Evolutionary conservation across 805 yeast genomes (phyloP).

Genomic region (Ogataea paraovalis): DNA sequence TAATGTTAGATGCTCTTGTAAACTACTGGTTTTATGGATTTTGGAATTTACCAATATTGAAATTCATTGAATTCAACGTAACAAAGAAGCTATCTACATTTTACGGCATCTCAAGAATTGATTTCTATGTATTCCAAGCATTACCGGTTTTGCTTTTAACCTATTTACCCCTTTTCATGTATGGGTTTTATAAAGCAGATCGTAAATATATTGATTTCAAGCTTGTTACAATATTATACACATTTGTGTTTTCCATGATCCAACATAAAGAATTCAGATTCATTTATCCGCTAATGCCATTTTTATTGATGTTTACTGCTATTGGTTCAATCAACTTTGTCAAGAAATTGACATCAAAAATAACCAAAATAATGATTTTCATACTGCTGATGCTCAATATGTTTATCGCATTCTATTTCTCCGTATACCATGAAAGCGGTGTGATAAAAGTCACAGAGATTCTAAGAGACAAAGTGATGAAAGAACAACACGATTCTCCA

Average conservation of each 20-base stretch:
- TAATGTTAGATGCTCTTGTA: constrained; percentile 37
- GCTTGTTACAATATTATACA: constrained; percentile 34
- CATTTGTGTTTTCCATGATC: constrained; percentile 57
- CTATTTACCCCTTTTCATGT: constrained; percentile 56
- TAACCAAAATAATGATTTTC: constrained; percentile 6
- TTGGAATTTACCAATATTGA: constrained; percentile 57
- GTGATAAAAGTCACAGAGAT: constrained; percentile 63
- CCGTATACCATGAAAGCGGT: constrained; percentile 81
- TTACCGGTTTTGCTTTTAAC: constrained; percentile 71
- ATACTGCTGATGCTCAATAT: constrained; percentile 12
- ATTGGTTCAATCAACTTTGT: constrained; percentile 27
- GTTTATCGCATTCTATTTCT: constrained; percentile 34
- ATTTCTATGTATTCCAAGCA: constrained; percentile 80
- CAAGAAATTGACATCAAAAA: constrained; percentile 1
- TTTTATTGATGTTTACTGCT: constrained; percentile 53
- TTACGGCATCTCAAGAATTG: constrained; percentile 83
- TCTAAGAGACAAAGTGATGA: constrained; percentile 34
- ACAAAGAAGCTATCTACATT: constrained; percentile 67
- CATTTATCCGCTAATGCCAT: constrained; percentile 79
- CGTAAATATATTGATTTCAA: constrained; percentile 20
- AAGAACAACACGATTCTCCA: constrained; percentile 29
- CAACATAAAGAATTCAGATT: constrained; percentile 91
- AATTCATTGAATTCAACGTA: constrained; percentile 77
- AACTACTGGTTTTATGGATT: constrained; percentile 61
- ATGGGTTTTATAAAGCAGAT: constrained; percentile 32